Base-by-base conservation (phyloP, 2,329 filamentous ascomycete genomes). In the Pseudogymnoascus sp. region DNA sequence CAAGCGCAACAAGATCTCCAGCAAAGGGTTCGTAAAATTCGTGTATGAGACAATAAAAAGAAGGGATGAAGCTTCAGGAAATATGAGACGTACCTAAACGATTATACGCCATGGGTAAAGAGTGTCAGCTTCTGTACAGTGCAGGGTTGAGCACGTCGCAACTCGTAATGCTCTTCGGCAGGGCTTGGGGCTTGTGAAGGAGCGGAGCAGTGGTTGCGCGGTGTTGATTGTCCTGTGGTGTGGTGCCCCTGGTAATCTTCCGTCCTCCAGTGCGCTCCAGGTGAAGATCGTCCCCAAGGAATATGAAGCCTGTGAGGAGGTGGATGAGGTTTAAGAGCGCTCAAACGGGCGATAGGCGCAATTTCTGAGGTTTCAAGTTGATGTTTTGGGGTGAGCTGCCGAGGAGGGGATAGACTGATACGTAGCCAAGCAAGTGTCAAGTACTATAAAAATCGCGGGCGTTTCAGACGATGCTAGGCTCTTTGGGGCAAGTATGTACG, bases 81-180 rank as follows among this genome's bases (percentile, higher is more conserved):
- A 62, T 61, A 65, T 47, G 40, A 63, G 64, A 84, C 85, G 79
- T 81, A 85, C 87, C 85, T 81, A 90, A 76, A 70, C 86, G 85
- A 79, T 90, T 89, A 79, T 91, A 91, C 74, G 86, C 84, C 86
- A 90, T 89, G 65, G 56, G 24, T 29, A 42, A 19, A 42, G 38
- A 42, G 38, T 42, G 38, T 42, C 38, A 42, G 38, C 38, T 42
- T 42, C 38, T 42, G 38, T 21, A 42, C 7, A 19, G 38, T 42
- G 38, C 38, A 42, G 38, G 38, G 38, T 42, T 42, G 16, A 42
- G 16, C 7, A 42, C 38, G 38, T 42, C 38, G 38, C 38, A 42
- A 19, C n/a, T 42, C 38, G 38, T 42, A 42, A 21, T 42, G 16
- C 16, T 42, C 16, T 16, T 3, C 38, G 38, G 38, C 38, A 19